Conservation (phyloP, 2,329 filamentous ascomycete genomes). For the Ophiostoma ulmi region DNA sequence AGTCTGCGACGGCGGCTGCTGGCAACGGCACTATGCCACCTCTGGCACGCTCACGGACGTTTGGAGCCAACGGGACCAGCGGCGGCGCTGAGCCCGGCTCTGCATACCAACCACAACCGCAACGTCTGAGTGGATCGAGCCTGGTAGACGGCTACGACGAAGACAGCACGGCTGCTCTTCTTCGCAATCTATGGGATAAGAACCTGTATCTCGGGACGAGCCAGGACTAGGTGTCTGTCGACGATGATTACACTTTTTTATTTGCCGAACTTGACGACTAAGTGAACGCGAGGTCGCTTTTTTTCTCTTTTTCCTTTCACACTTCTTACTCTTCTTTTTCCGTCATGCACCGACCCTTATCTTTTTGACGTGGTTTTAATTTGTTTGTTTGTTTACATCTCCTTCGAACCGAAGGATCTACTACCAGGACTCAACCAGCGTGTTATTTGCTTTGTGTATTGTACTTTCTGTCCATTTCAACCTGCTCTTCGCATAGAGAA, state of each 20-base stretch:
- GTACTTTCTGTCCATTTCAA: background rate
- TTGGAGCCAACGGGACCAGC: background rate
- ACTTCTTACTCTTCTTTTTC: background rate
- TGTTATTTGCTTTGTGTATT: background rate
- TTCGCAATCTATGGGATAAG: conserved; percentile 60
- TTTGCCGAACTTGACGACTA: background rate
- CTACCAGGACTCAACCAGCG: background rate
- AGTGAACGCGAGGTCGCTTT: background rate
- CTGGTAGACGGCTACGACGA: conserved; percentile 47
- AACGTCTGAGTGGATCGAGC: conserved; percentile 47
- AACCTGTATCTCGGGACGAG: conserved; percentile 54
- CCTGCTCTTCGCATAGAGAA: background rate
- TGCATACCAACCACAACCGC: conserved; percentile 22
- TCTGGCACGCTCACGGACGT: conserved; percentile 13
- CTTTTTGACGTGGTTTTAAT: background rate
- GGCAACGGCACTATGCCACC: conserved; percentile 16
- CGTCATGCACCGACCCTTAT: no score
- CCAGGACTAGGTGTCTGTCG: conserved; percentile 39
- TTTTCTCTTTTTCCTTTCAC: background rate
- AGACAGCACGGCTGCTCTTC: conserved; percentile 46
- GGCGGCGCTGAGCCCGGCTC: conserved; percentile 36
- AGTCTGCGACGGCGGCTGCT: conserved; percentile 18
- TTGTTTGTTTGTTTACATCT: background rate
- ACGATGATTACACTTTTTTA: conserved; percentile 15
- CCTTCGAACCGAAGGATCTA: background rate